Evolutionary conservation across 495 filamentous ascomycete species (phyloP), one percentile per base, ranked within the genome.

Genomic region (Bacidia rubella): DNA sequence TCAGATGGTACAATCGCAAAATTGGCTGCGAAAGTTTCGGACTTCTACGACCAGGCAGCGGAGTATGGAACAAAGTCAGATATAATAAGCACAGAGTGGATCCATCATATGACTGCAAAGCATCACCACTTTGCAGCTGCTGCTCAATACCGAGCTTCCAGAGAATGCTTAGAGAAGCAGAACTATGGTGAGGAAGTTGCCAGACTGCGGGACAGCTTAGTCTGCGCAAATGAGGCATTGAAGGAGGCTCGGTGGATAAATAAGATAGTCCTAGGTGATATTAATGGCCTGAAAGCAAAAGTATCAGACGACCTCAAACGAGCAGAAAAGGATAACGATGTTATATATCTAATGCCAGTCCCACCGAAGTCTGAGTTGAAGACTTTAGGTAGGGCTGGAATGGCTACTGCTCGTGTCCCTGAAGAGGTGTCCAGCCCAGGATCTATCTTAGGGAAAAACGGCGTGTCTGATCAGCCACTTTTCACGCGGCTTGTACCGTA

Each of bases 121-220:
- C 89, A 96, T 59, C 87, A 96, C 62, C 92, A 98, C 64, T 96
- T 98, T 66, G 92, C 92, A 25, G 93, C 87, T 1, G 92, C 92
- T 2, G 90, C 92, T 4, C 92, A 98, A 65, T 97, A 87, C 59
- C 77, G 92, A n/a, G 88, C 90, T 22, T 87, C 92, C 3, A 81
- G 87, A 48, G 90, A 97, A 57, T 93, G 87, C 58, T 63, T 98
- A 51, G 93, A 96, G 67, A 95, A 90, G 73, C 76, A 83, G 47
- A 92, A 86, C 60, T 98, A 96, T 55, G 92, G 93, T 35, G 92
- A 98, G 63, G 92, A 98, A 70, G 87, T 98, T 19, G 88, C 92
- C 0, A 74, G 92, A 11, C 64, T 98, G 26, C 72, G 77, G 25
- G 92, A 96, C 60, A 85, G 86, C 51, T 72, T 94, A 49, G 70